Evolutionary conservation across 1,139 yeast genomes (phyloP), one percentile per base, ranked within the genome.

Genomic region (Wickerhamiella pararugosa): DNA sequence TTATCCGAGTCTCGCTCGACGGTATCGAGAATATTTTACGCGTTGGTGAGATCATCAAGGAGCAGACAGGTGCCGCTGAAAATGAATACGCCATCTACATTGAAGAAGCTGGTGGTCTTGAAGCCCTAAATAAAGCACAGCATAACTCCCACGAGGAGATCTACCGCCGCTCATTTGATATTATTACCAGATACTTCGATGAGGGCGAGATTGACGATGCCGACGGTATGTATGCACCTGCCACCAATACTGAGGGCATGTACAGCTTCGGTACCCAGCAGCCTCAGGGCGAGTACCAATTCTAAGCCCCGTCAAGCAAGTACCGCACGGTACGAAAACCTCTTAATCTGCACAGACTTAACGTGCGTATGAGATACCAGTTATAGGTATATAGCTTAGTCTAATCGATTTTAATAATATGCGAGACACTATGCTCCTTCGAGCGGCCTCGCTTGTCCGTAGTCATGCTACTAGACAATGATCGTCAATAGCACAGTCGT

Each of bases 21-120:
- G 94, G 96, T 4, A 72, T 90, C 58, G 95, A 84, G 60, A 90
- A 90, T 61, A 86, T 90, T 53, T 70, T 90, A 57, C 82, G 83
- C 65, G 81, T 86, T 69, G 98, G 98, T 53, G 97, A 90, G 61
- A 66, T 78, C 64, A 96, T 86, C 59, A 82, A 77, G 63, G 94
- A 86, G 57, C 71, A 79, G 43, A 72, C 75, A 49, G 82, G 79
- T 43, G 61, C 76, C 10, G 64, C 70, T 41, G 70, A 76, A 52
- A 90, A 90, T 64, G 86, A 82, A 61, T 80, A 86, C 59, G 95
- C 97, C 35, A 72, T 86, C 51, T 84, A 65, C 64, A 81, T 90
- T 57, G 98, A 90, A 67, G 96, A 87, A 63, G 97, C 97, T 38
- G 97, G 97, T 54, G 98, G 98, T 51, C 81, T 87, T 78, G 97